Base-by-base conservation (phyloP, 495 filamentous ascomycete species). In the Aspergillus affinis region DNA sequence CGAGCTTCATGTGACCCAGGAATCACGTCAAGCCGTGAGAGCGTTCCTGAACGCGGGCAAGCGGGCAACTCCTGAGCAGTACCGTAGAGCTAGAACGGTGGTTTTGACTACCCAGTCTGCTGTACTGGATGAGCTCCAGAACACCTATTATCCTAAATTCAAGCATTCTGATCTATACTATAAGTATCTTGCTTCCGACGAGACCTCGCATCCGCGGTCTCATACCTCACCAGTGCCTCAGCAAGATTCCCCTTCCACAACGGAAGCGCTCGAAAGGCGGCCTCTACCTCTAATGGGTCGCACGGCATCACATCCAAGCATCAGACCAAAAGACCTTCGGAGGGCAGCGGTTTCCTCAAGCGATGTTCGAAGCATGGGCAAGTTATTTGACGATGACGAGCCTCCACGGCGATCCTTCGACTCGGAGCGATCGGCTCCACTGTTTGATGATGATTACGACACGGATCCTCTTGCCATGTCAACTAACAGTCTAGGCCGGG, bases 141-240 rank as follows among this genome's bases (percentile, higher is more conserved):
- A 82, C 32, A 84, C 78, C 36, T 83, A 96, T 66, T 93, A 93
- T 60, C 85, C 87, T 19, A 88, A 86, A 47, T 99, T 99, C 72
- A 94, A 91, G 65, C 88, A 87, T 52, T 96, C 92, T 0, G 92
- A 97, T 66, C 69, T 98, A 0, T 99, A 91, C 70, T 98, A 91
- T 80, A 98, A 99, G 65, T 96, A 91, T 63, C 79, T 98, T 5
- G 90, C 94, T 10, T 90, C 93, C 1, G 92, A 96, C 62, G 92
- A 97, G 65, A 84, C 84, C 21, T 84, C 89, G 0, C 78, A 79
- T 54, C 75, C 69, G 44, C 44, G 48, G 23, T 36, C 64, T n/a
- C 66, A 65, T 12, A 71, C 65, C 26, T 61, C 59, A 45, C 55
- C 75, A 49, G 50, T 61, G 45, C 52, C 51, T 27, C 65, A 56